Conservation (phyloP, 2,329 filamentous ascomycete genomes). For the Trichoderma cornu-damae region DNA sequence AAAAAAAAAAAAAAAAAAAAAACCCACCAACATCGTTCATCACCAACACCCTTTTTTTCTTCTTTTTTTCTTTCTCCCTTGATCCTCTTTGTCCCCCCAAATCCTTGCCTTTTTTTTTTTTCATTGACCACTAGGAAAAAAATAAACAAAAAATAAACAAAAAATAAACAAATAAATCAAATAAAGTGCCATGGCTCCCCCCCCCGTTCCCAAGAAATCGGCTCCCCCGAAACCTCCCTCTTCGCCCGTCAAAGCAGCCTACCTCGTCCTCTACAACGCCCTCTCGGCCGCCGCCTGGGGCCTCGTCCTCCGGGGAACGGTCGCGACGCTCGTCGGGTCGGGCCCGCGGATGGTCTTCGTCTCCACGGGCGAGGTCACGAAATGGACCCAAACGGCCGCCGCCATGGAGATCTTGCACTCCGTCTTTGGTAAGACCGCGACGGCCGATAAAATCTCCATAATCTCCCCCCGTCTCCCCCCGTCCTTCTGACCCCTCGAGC, state of each 20-base stretch:
- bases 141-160: too few species aligned
- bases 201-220: not conserved
- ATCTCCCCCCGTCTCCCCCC: not conserved
- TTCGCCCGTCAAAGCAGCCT: conserved; percentile 50
- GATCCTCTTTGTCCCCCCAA: not conserved
- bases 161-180: not conserved
- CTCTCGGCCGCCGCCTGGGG: conserved; percentile 73
- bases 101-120: too few species aligned
- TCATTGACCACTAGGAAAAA: too few species aligned
- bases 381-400: conserved; percentile 80
- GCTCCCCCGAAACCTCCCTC: conserved; percentile 21
- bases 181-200: not conserved
- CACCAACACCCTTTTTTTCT: not conserved
- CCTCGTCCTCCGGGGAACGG: conserved; percentile 65
- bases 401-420: conserved; percentile 80
- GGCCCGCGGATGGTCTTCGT: conserved; percentile 56
- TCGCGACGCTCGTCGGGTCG: conserved; percentile 48
- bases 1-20: too few species aligned
- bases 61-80: not conserved
- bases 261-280: conserved; percentile 83
- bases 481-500: not conserved
- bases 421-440: conserved; percentile 55
- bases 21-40: too few species aligned
- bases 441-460: not conserved
- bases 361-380: conserved; percentile 61